Conservation (phyloP, 306 rosid species). For the Albizia julibrissin region DNA sequence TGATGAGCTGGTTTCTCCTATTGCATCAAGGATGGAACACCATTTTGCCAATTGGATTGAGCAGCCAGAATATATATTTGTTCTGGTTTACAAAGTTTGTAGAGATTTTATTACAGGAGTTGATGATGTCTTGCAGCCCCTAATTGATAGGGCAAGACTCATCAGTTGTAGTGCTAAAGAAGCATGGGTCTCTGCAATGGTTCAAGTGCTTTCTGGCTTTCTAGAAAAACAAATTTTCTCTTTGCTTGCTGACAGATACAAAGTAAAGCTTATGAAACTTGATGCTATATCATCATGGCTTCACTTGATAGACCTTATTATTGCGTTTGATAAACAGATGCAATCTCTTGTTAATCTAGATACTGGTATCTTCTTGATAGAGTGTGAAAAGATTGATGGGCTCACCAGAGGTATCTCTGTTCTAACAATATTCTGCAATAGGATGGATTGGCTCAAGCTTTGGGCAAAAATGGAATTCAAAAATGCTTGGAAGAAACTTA, state of each 20-base stretch:
- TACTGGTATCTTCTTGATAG: slow-evolving; percentile 43
- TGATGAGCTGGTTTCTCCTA: slow-evolving; percentile 72
- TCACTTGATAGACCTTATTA: slow-evolving; percentile 59
- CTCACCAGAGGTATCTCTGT: slow-evolving; percentile 51
- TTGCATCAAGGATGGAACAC: slow-evolving; percentile 72
- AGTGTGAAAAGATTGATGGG: slow-evolving; percentile 52
- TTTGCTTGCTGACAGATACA: slow-evolving; percentile 57
- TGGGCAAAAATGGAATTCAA: slow-evolving; percentile 82
- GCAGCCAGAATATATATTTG: slow-evolving; percentile 73
- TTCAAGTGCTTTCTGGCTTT: slow-evolving; percentile 63
- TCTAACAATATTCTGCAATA: slow-evolving; percentile 55
- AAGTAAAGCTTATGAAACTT: slow-evolving; percentile 43
- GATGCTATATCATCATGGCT: slow-evolving; percentile 67
- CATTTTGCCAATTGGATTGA: slow-evolving; percentile 72
- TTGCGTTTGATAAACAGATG: slow-evolving; percentile 63
- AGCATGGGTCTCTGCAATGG: slow-evolving; percentile 78
- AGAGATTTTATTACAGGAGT: slow-evolving; percentile 62
- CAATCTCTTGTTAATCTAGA: slow-evolving; percentile 60
- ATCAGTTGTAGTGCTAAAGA: slow-evolving; percentile 74
- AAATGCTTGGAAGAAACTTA: slow-evolving; percentile 67
- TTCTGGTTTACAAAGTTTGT: slow-evolving; percentile 60
- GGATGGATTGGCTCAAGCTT: slow-evolving; percentile 72
- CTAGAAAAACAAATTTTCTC: slow-evolving; percentile 55
- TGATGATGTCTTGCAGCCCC: slow-evolving; percentile 81
- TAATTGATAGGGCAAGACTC: slow-evolving; percentile 72